A percentile compares a stretch with the other conserved stretches of the same genome.
Evolutionary conservation across 768 basidiomycete species (phyloP).

Genomic region (Boletus huronensis): DNA sequence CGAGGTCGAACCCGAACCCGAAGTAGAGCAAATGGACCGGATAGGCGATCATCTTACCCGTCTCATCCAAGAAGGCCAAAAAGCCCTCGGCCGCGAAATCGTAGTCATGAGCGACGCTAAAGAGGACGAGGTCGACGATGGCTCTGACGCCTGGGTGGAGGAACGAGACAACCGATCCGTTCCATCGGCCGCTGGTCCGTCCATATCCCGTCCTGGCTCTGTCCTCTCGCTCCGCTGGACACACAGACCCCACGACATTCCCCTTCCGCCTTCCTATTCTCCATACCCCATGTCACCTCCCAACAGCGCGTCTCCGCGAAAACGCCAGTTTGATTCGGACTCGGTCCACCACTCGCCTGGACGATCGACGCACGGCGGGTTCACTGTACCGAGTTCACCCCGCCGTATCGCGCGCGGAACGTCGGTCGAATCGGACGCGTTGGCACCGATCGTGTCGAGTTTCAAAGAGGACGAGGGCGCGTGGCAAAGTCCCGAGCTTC

Average conservation of each 20-base stretch:
- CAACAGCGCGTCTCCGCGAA: slow-evolving; percentile 34
- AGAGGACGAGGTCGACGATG: slow-evolving; percentile 78
- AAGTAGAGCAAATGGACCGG: slow-evolving; percentile 73
- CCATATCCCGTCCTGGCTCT: slow-evolving; percentile 28
- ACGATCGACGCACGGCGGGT: slow-evolving; percentile 15
- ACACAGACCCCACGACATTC: slow-evolving; percentile 22
- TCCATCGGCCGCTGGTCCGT: slow-evolving; percentile 4
- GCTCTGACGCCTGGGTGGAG: slow-evolving; percentile 71
- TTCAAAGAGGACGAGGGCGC: slow-evolving; percentile 44
- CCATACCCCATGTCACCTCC: slow-evolving; percentile 27
- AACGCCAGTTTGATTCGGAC: slow-evolving; percentile 29
- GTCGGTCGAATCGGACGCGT: slow-evolving; percentile 36
- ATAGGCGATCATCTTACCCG: slow-evolving; percentile 65
- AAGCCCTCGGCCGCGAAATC: slow-evolving; percentile 71
- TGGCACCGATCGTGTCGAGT: slow-evolving; percentile 20
- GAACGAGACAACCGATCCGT: slow-evolving; percentile 33
- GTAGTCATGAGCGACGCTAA: slow-evolving; percentile 72
- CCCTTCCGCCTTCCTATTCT: slow-evolving; percentile 30
- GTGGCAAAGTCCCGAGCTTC: slow-evolving; percentile 64
- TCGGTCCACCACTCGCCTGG: slow-evolving; percentile 21
- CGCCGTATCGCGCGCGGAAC: slow-evolving; percentile 24
- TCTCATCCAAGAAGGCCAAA: slow-evolving; percentile 77
- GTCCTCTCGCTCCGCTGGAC: slow-evolving; percentile 25
- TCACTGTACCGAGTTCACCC: slow-evolving; percentile 15
- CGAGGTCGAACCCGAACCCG: slow-evolving; percentile 36